A percentile compares a stretch with the other conserved stretches of the same genome.
These are phyloP conservation scores for Wickerhamomyces sydowiorum DNA, from an alignment of 805 yeast genomes.

Conservation along the genomic window DNA sequence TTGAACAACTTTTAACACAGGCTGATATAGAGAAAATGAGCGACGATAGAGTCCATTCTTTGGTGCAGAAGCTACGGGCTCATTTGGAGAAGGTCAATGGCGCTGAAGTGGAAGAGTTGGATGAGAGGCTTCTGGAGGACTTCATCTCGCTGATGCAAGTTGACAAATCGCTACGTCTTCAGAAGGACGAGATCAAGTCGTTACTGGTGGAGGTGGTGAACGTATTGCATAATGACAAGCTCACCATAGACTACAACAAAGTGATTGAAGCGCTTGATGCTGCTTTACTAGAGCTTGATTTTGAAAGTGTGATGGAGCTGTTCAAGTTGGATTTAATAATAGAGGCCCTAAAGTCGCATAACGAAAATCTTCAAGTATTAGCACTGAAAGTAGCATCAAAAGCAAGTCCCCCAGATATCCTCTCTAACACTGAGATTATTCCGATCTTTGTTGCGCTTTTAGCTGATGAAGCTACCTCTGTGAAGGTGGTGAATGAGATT, in stretches of 20 bases:
- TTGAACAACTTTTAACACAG: not conserved
- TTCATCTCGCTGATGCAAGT: constrained; percentile 3
- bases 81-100: constrained; percentile 1
- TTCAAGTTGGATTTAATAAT: constrained; percentile 13
- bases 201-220: constrained; percentile 1
- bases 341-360: constrained; percentile 14
- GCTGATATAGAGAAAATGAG: not conserved
- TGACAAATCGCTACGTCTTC: constrained; percentile 5
- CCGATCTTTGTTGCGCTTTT: constrained; percentile 8
- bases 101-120: not conserved
- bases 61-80: not conserved
- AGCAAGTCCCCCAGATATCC: constrained; percentile 18
- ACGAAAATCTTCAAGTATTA: constrained; percentile 12
- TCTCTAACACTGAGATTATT: constrained; percentile 18
- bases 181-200: constrained; percentile 2
- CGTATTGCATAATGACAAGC: constrained; percentile 3
- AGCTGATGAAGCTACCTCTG: constrained; percentile 1
- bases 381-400: constrained; percentile 15
- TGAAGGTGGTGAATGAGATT: constrained; percentile 14
- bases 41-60: not conserved
- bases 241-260: constrained; percentile 9
- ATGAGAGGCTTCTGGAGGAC: not conserved
- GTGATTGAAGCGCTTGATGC: constrained; percentile 13
- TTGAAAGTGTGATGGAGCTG: constrained; percentile 11
- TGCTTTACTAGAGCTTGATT: constrained; percentile 8